Evolutionary conservation across 1,139 yeast species (phyloP), one percentile per base, ranked within the genome.

Genomic region (Geotrichum carabidarum): DNA sequence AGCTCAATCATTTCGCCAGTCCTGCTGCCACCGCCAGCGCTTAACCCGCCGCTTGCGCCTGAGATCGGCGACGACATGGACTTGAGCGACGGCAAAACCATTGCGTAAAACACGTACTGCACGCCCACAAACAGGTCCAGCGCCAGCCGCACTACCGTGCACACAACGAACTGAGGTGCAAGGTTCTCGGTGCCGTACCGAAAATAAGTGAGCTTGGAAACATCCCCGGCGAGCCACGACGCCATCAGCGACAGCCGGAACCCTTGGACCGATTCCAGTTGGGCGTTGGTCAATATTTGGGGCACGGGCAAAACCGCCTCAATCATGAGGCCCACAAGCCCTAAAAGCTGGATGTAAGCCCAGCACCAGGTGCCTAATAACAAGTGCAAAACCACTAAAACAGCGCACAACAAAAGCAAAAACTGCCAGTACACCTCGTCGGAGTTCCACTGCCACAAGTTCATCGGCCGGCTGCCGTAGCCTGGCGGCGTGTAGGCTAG

Each of bases 161-260:
- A 94, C 55, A 83, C 64, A 40, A 87, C 75, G 67, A 90, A 90
- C 44, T 89, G 78, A 6, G 74, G 64, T 8, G 93, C 83, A 30
- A 87, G 80, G 44, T 62, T 62, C 60, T 84, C 78, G 1, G 95
- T 86, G 9, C 95, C 94, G 67, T 77, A 84, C 12, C 85, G 63
- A 57, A 89, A 75, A 67, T 86, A 89, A 50, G 83, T 74, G 41
- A 90, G 78, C 67, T 90, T 90, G 41, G 89, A 79, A 47, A 84
- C 73, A 70, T 90, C 97, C 51, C 97, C 96, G 58, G 93, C 84
- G 8, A 90, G 73, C 97, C 97, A 90, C 63, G 93, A 84, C 34
- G 88, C 72, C 48, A 90, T 69, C 50, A 90, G 73, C 38, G 91
- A 79, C 47, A 84, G 74, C 63, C 90, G 84, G 71, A 90, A 89